Conservation (phyloP, 371 early-diverging fungal genomes). For the Syncephalis fuscata region DNA sequence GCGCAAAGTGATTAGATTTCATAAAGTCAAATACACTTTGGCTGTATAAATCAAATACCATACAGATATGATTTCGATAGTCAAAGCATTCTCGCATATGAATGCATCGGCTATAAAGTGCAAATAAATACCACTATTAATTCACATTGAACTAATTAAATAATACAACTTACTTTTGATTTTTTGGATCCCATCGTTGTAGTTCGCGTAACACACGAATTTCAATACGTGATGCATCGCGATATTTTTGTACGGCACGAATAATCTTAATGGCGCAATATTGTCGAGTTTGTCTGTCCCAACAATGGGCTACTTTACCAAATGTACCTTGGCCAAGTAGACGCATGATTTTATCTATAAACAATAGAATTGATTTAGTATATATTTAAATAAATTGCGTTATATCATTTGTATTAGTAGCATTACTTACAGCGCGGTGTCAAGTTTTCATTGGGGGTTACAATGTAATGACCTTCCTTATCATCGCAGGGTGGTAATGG, state of each 20-base stretch:
- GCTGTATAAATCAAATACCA: constrained; percentile 87
- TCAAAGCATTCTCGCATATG: constrained; percentile 68
- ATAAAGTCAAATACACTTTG: constrained; percentile 86
- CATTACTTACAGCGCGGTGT: constrained; percentile 42
- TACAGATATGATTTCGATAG: constrained; percentile 83
- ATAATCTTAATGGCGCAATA: constrained; percentile 77
- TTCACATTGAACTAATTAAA: too few relatives aligned
- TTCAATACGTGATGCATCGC: constrained; percentile 82
- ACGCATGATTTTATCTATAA: constrained; percentile 56
- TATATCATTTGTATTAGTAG: background rate
- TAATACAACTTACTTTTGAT: constrained; percentile 25
- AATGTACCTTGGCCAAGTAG: constrained; percentile 93
- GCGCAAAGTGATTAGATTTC: constrained; percentile 71
- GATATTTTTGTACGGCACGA: constrained; percentile 84
- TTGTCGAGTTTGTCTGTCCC: constrained; percentile 37
- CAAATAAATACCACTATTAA: too few relatives aligned
- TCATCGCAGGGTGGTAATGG: constrained; percentile 46
- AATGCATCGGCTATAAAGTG: constrained; percentile 20
- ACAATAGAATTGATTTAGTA: background rate
- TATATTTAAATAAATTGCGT: background rate
- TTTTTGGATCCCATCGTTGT: constrained; percentile 56
- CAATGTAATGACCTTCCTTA: constrained; percentile 84
- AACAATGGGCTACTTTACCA: constrained; percentile 88
- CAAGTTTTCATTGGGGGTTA: constrained; percentile 51
- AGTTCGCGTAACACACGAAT: constrained; percentile 67